Evolutionary conservation across 768 basidiomycete species (phyloP), one percentile per base, ranked within the genome.

Genomic region (Crassisporium funariophilum): DNA sequence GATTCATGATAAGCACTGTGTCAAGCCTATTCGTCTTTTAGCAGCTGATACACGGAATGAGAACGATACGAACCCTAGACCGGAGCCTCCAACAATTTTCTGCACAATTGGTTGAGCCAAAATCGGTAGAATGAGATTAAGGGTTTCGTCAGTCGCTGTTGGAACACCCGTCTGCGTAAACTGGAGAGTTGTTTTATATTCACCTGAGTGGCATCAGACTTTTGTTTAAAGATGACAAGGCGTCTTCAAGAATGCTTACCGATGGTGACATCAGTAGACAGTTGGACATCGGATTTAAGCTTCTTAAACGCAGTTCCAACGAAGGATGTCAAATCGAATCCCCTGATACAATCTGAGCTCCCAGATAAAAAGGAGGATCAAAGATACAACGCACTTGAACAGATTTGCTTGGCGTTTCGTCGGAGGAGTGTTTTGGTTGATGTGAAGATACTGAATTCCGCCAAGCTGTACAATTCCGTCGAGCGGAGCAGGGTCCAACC

Each of bases 91-190:
- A 33, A 89, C 83, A 46, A 89, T 75, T 50, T 78, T 80, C 61
- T 88, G 84, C 4, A 89, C 86, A 45, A 90, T 87, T 4, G 87
- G 87, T 42, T 79, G 72, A 0, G 87, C 87, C 47, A 90, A 75
- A 33, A 85, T 58, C 5, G 86, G 87, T 5, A 90, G 70, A 42
- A 89, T 79, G 25, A 84, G 62, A 51, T 84, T 70, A 45, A 89
- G 68, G 35, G 72, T 81, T 13, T 73, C 59, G 57, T 88, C 87
- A 0, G 87, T 88, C 19, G 65, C 58, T 13, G 79, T 83, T 1
- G 79, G 74, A 13, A 90, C 74, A 34, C 60, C 62, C 20, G 57
- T 55, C 56, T 90, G 87, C 5, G 72, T 74, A 57, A 84, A 86
- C n/a, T 75, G 64, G 44, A 90, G 62, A 5, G 75, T 75, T 4